Conservation (phyloP, 2,329 filamentous ascomycete genomes). For the Alternaria solani region DNA sequence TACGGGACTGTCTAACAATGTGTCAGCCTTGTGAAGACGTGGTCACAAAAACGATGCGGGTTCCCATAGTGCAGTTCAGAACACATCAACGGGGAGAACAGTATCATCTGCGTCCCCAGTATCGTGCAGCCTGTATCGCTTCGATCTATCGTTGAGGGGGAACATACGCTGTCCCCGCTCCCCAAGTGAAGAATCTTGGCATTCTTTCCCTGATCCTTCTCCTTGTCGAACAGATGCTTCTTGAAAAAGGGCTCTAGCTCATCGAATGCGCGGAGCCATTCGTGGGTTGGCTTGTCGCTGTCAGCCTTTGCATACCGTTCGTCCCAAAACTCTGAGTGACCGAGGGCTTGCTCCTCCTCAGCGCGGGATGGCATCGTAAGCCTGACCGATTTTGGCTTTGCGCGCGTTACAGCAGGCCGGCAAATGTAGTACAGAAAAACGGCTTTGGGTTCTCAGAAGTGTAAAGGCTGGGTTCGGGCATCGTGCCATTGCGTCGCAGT, state of each 20-base stretch:
- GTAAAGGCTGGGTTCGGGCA: not conserved
- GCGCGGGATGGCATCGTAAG: conserved; percentile 16
- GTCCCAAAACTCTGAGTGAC: conserved; percentile 58
- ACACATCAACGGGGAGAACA: not conserved
- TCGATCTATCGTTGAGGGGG: not conserved
- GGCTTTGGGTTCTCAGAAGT: not conserved
- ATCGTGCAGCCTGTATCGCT: not conserved
- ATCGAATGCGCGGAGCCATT: conserved; percentile 63
- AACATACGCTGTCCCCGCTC: conserved; percentile 63
- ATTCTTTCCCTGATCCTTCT: conserved; percentile 31
- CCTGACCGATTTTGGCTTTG: not conserved
- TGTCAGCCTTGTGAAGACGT: not conserved
- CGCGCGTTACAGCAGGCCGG: not conserved
- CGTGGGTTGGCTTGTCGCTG: conserved; percentile 55
- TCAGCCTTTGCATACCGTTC: conserved; percentile 54
- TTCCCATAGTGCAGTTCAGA: not conserved
- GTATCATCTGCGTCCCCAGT: not conserved
- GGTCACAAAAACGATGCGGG: not conserved
- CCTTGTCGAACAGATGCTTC: conserved; percentile 52
- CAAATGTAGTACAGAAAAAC: not conserved
- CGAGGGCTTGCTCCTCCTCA: conserved; percentile 16
- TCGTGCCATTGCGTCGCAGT: not conserved
- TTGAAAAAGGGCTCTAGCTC: conserved; percentile 60
- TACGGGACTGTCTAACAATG: conserved; percentile 59
- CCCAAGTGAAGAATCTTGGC: conserved; percentile 64